Evolutionary conservation across 768 basidiomycete genomes (phyloP).

Genomic region (Russula emetica): DNA sequence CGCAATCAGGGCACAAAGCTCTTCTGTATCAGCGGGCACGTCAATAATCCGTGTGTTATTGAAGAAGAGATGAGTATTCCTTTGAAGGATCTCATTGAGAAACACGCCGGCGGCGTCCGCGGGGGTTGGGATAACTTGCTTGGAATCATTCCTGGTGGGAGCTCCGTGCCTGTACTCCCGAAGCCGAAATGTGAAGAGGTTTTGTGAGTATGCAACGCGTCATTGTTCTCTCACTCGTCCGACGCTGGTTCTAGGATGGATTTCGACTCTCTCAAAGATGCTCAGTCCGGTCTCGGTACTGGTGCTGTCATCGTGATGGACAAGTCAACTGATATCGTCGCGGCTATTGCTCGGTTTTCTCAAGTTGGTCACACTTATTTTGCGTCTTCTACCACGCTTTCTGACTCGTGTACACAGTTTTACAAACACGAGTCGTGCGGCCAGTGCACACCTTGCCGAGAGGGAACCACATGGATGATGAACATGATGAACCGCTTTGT

Average conservation of each 20-base stretch:
- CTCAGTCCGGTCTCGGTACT: conserved; percentile 93
- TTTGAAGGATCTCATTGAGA: conserved; percentile 87
- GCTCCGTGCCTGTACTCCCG: conserved; percentile 90
- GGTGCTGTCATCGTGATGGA: conserved; percentile 99
- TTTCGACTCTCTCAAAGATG: conserved; percentile 91
- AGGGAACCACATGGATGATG: conserved; percentile 99
- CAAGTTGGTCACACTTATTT: conserved; percentile 41
- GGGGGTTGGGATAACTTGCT: conserved; percentile 97
- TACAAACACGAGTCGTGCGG: conserved; percentile 74
- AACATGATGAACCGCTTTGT: conserved; percentile 99
- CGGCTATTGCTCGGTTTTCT: conserved; percentile 91
- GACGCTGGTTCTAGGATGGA: conserved; percentile 68
- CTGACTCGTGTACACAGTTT: conserved; percentile 10
- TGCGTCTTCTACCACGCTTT: not conserved
- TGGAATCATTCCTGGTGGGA: conserved; percentile 95
- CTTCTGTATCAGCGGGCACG: conserved; percentile 94
- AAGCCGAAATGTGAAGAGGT: conserved; percentile 80
- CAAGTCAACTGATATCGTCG: conserved; percentile 92
- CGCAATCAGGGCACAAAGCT: conserved; percentile 96
- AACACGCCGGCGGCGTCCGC: conserved; percentile 91
- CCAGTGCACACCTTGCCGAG: conserved; percentile 59
- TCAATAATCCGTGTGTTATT: conserved; percentile 96
- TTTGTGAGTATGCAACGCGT: conserved; percentile 53
- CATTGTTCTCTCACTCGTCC: not conserved
- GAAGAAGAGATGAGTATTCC: conserved; percentile 99